These are phyloP conservation scores for Epichloe elymi DNA, from an alignment of 2,329 filamentous ascomycete genomes.

Conservation along the genomic window DNA sequence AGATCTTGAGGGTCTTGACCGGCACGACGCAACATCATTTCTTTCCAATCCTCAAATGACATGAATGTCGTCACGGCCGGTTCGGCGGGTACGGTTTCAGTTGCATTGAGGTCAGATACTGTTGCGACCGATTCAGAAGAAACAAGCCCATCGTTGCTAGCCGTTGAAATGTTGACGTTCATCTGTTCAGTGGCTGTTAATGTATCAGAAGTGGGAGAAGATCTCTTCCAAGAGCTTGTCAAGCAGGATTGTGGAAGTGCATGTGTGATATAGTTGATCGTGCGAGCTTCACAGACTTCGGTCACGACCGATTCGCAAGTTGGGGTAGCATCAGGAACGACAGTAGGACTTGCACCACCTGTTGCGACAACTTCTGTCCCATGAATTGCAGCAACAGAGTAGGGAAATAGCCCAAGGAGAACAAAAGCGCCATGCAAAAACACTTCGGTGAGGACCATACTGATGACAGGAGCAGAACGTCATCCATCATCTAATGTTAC, in stretches of 20 bases:
- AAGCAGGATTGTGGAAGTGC: conserved; percentile 65
- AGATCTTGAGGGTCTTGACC: conserved; percentile 60
- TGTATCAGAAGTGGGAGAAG: conserved; percentile 9
- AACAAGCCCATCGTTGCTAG: neutral
- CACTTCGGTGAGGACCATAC: conserved; percentile 5
- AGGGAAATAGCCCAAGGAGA: neutral
- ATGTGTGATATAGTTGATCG: conserved; percentile 73
- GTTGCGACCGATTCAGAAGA: neutral
- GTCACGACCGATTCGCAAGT: neutral
- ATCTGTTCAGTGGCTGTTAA: neutral
- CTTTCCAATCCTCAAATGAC: conserved; percentile 98
- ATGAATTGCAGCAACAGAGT: neutral
- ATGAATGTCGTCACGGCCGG: conserved; percentile 48
- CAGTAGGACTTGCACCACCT: neutral
- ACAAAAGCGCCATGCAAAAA: neutral
- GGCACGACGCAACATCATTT: conserved; percentile 73
- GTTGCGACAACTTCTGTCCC: neutral
- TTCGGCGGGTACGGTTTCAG: conserved; percentile 5
- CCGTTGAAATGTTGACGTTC: neutral
- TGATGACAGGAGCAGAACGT: neutral
- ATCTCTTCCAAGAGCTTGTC: conserved; percentile 42
- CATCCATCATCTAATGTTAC: conserved; percentile 3
- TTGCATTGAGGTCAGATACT: neutral
- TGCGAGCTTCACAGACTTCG: conserved; percentile 40
- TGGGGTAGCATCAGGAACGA: neutral